Base-by-base conservation (phyloP, 306 rosid genomes). In the Myrica gale region DNA sequence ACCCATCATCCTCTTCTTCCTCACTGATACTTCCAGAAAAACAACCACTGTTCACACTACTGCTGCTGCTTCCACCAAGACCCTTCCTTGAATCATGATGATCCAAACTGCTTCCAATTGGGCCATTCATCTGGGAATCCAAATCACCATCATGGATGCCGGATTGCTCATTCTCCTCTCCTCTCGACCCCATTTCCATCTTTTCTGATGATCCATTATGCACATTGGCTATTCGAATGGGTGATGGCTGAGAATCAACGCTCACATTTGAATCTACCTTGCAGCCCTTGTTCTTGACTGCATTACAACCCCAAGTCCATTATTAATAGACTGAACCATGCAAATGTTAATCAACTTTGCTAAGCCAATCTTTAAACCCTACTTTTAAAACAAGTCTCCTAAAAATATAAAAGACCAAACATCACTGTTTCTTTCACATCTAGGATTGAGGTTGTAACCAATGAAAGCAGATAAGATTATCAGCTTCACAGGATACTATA, bases 201-300 rank as follows among this genome's bases (percentile, higher is more conserved):
- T 74, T 79, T 65, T 60, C 75, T 74, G 78, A 51, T 48, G 86
- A 75, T 60, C 42, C 78, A 80, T 78, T 82, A 79, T 66, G 81
- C 70, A 69, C 81, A 47, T 46, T 73, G 32, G 65, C 55, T 70
- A 63, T 56, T 65, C 62, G 76, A 78, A 76, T 76, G 19, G 78
- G 67, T 52, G 84, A 39, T 56, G 83, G 53, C 54, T 78, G 83
- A 75, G 76, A 60, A 60, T 78, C 83, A 63, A 58, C 60, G 67
- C 65, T 83, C 80, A 65, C 79, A 68, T 69, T 82, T 50, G 81
- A 39, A 56, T 84, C 85, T 73, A 73, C 71, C 20, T 60, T 74
- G 42, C 74, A 74, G 76, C 80, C 89, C 52, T 86, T 81, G 48
- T 66, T 72, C 79, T 85, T 83, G n/a, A 89, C 93, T 86, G 79